phyloP scores from a whole-genome alignment of 2,329 filamentous ascomycete species.

The Calonectria honghensis region DNA sequence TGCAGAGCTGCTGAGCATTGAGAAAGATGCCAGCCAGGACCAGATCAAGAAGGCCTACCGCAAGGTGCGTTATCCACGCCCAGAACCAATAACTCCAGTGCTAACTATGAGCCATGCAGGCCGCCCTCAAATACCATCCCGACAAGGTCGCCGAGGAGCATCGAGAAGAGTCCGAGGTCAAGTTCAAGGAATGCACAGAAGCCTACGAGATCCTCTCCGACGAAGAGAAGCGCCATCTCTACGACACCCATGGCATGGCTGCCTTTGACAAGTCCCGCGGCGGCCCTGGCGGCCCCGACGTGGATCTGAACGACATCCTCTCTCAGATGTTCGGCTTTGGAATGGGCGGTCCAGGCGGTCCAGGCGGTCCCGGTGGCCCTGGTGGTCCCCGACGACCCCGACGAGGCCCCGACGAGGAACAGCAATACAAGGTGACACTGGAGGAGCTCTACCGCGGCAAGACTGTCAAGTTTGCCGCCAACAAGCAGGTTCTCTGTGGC shows the following conservation, averaged over 20 bases:
- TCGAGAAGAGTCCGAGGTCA: slow-evolving; percentile 88
- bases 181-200: slow-evolving; percentile 94
- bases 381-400: slow-evolving; percentile 77
- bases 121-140: slow-evolving; percentile 91
- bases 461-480: slow-evolving; percentile 96
- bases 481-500: slow-evolving; percentile 93
- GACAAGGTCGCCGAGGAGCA: slow-evolving; percentile 95
- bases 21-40: slow-evolving; percentile 81
- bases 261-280: slow-evolving; percentile 89
- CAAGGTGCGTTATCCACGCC: slow-evolving; percentile 77
- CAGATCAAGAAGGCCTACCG: slow-evolving; percentile 98
- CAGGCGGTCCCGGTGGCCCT: slow-evolving; percentile 67
- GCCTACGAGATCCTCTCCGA: slow-evolving; percentile 99
- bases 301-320: slow-evolving; percentile 94
- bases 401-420: slow-evolving; percentile 88
- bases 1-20: slow-evolving; percentile 86
- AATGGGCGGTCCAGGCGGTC: slow-evolving; percentile 70
- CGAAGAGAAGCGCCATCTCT: slow-evolving; percentile 92
- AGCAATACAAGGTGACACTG: slow-evolving; percentile 91
- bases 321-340: slow-evolving; percentile 93
- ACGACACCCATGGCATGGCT: slow-evolving; percentile 96
- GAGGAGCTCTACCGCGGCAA: slow-evolving; percentile 99
- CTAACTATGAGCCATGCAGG: slow-evolving; percentile 68
- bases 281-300: slow-evolving; percentile 80
- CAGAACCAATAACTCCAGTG: background rate